These are phyloP conservation scores for Turnera subulata DNA, from an alignment of 345 rosid species.

Conservation along the genomic window DNA sequence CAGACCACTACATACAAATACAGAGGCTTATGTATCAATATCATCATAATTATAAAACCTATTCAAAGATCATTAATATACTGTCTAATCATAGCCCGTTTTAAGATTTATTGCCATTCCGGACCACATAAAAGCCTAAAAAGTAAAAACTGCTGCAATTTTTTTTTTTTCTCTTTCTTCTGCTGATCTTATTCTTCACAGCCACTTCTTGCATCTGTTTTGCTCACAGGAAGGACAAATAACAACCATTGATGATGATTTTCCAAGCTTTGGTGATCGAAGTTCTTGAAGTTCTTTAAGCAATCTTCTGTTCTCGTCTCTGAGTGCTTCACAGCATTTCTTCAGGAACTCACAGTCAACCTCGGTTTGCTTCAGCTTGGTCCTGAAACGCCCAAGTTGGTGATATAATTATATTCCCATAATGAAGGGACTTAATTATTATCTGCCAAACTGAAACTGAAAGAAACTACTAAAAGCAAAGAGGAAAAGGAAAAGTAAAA, in stretches of 20 bases:
- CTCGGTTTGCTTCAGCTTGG: slow-evolving; percentile 52
- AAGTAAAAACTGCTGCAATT: too few species aligned
- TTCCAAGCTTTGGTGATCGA: slow-evolving; percentile 10
- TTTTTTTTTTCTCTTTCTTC: too few species aligned
- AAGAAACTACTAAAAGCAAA: neutral
- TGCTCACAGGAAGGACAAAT: slow-evolving; percentile 7
- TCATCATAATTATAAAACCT: too few species aligned
- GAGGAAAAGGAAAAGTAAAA: neutral
- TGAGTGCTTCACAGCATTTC: slow-evolving; percentile 39
- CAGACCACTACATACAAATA: too few species aligned
- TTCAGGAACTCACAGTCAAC: slow-evolving; percentile 38
- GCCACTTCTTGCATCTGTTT: neutral
- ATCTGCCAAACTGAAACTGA: neutral
- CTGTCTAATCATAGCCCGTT: too few species aligned
- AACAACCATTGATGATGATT: neutral
- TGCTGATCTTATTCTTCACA: neutral
- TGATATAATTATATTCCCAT: too few species aligned
- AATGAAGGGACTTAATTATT: neutral
- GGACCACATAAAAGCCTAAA: too few species aligned
- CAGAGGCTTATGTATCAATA: too few species aligned
- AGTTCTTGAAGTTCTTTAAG: slow-evolving; percentile 42
- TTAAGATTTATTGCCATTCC: too few species aligned
- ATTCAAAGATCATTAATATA: too few species aligned
- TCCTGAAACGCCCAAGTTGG: slow-evolving; percentile 21
- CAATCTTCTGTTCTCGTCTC: slow-evolving; percentile 36